Evolutionary conservation across 257 asterid genomes (phyloP).

Genomic region (Solanum bukasovii): DNA sequence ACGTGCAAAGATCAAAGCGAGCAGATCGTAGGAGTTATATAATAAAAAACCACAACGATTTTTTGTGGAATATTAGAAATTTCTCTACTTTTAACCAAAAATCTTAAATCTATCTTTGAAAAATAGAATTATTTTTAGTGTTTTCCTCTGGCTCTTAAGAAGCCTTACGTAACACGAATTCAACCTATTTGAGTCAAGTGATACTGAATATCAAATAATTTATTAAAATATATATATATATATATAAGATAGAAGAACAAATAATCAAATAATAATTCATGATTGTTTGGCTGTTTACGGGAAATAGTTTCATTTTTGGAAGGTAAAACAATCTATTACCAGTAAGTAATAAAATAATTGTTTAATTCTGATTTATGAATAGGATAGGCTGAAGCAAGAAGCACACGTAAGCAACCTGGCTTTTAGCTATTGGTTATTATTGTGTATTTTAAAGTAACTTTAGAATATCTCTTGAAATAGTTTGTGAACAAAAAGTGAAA

Average conservation of each 20-base stretch:
- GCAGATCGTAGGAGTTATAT: background rate
- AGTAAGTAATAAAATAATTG: background rate
- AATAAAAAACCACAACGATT: background rate
- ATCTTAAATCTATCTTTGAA: background rate
- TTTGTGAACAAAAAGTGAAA: background rate
- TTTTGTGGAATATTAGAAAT: background rate
- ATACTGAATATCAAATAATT: background rate
- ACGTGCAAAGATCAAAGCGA: background rate
- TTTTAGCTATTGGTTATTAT: background rate
- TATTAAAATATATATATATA: background rate
- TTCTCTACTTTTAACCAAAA: background rate
- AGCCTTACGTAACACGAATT: background rate
- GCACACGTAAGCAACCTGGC: background rate
- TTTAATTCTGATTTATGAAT: background rate
- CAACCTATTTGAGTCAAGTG: background rate
- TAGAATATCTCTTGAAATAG: background rate
- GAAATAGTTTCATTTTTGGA: background rate
- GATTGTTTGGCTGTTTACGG: background rate
- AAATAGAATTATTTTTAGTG: background rate
- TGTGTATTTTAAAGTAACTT: background rate
- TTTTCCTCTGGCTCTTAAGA: background rate
- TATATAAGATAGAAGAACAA: background rate
- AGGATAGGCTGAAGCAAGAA: background rate
- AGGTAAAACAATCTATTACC: background rate
- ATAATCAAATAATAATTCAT: background rate